Percentiles rank a stretch among this genome's conserved stretches.
Conservation (phyloP, 768 basidiomycete species). For the Leccinum disarticulatum region DNA sequence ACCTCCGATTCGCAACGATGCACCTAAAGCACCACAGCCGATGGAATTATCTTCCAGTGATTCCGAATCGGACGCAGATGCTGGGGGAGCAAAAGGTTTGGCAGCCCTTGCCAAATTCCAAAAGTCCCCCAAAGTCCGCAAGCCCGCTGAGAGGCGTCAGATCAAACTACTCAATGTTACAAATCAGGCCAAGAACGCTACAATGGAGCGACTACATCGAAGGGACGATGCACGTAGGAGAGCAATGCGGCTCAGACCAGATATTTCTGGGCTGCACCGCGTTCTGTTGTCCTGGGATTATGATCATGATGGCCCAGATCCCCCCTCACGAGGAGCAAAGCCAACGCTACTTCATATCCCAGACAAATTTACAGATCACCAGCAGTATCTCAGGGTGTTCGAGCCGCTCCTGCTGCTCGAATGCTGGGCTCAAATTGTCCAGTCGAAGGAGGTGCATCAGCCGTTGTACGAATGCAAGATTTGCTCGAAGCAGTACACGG, state of each 20-base stretch:
- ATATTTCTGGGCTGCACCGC: slow-evolving; percentile 76
- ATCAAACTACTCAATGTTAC: slow-evolving; percentile 63
- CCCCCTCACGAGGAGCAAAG: slow-evolving; percentile 48
- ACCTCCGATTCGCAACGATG: slow-evolving; percentile 15
- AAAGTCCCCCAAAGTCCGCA: slow-evolving; percentile 58
- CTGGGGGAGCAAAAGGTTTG: slow-evolving; percentile 43
- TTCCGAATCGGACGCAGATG: slow-evolving; percentile 48
- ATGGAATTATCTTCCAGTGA: slow-evolving; percentile 42
- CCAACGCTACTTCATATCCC: slow-evolving; percentile 50
- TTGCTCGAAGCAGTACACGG: slow-evolving; percentile 64
- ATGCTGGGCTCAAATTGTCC: slow-evolving; percentile 84
- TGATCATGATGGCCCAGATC: slow-evolving; percentile 59
- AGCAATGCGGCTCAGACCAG: slow-evolving; percentile 75
- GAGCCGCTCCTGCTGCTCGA: slow-evolving; percentile 86
- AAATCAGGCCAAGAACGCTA: slow-evolving; percentile 39
- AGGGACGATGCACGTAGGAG: slow-evolving; percentile 61
- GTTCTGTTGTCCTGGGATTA: slow-evolving; percentile 86
- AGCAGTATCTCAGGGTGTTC: slow-evolving; percentile 72
- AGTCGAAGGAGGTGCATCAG: slow-evolving; percentile 67
- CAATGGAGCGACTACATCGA: slow-evolving; percentile 50
- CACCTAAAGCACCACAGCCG: slow-evolving; percentile 5
- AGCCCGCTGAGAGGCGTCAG: slow-evolving; percentile 57
- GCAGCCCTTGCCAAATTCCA: slow-evolving; percentile 59
- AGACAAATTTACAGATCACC: slow-evolving; percentile 59
- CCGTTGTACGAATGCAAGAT: slow-evolving; percentile 63